A percentile compares a stretch with the other conserved stretches of the same genome.
phyloP scores from a whole-genome alignment of 345 rosid genomes.

The Odontarrhena argentea region DNA sequence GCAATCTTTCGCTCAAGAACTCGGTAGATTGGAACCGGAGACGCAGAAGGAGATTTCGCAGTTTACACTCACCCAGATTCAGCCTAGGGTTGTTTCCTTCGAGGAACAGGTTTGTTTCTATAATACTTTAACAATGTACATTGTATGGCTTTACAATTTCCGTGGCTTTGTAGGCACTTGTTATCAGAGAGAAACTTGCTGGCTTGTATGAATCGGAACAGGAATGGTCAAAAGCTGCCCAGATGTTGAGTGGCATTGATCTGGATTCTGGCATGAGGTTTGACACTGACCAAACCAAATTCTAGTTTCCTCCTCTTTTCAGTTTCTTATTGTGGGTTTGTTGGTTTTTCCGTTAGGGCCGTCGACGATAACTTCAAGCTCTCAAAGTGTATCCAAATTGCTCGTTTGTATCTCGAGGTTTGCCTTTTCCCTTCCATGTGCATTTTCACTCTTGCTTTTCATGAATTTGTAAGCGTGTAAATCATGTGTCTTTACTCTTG shows the following conservation, averaged over 20 bases:
- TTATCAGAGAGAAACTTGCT: conserved; percentile 95
- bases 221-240: conserved; percentile 96
- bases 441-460: neutral
- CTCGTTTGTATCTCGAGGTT: conserved; percentile 96
- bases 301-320: neutral
- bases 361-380: conserved; percentile 82
- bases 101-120: conserved; percentile 80
- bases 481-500: neutral
- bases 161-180: conserved; percentile 56
- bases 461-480: conserved; percentile 2
- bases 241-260: conserved; percentile 98
- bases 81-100: conserved; percentile 95
- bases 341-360: conserved; percentile 54
- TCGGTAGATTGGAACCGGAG: conserved; percentile 77
- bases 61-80: conserved; percentile 90
- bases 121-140: conserved; percentile 25
- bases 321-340: conserved; percentile 19
- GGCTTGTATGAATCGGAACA: conserved; percentile 87
- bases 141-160: conserved; percentile 1
- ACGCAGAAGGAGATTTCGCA: conserved; percentile 89
- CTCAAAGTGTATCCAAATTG: conserved; percentile 95
- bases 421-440: conserved; percentile 27
- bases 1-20: conserved; percentile 84
- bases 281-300: conserved; percentile 26
- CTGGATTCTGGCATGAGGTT: conserved; percentile 96